Base-by-base conservation (phyloP, 768 basidiomycete genomes). In the Dendrothele bispora region DNA sequence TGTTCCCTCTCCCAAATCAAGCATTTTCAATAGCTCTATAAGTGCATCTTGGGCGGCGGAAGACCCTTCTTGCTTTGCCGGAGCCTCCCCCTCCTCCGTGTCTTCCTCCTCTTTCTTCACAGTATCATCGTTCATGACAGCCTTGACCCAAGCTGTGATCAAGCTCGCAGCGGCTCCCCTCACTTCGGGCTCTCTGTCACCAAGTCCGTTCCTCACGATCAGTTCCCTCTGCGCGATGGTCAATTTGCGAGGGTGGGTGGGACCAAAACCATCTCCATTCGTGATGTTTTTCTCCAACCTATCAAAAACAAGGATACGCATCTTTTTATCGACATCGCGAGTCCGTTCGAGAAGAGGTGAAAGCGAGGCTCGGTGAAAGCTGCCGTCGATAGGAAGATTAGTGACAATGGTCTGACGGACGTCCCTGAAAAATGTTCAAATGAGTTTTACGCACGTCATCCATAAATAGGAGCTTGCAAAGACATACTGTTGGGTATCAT, bases 381-480 rank as follows among this genome's bases (percentile, higher is more conserved):
- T n/a, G 0, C 66, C 58, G 27, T 72, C 75, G 7, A 84, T 63
- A 1, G 85, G 81, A 1, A 95, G 75, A 54, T 90, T 89, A 48
- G 85, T 71, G 0, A 97, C 70, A 1, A 82, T 80, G 0, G 86
- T 83, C 26, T 87, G 82, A 4, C 95, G 93, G 17, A 98, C 95
- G 40, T 98, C 95, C 3, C 91, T 94, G 57, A 21, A 12, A 34
- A 8, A 30, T 5, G 35, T 17, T 27, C 41, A 18, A 54, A 32
- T 29, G 17, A n/a, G n/a, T n/a, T n/a, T n/a, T n/a, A n/a, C n/a
- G n/a, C n/a, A n/a, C n/a, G n/a, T n/a, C n/a, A n/a, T n/a, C 18
- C 43, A 22, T 30, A 38, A 43, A 35, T 4, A 25, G 44, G 40
- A 25, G 28, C 10, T 1, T 17, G 30, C 20, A 15, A 39, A 34